A percentile compares a stretch with the other conserved stretches of the same genome.
Evolutionary conservation across 352 stramenopile species (phyloP).

Genomic region (Globisporangium nagaii): DNA sequence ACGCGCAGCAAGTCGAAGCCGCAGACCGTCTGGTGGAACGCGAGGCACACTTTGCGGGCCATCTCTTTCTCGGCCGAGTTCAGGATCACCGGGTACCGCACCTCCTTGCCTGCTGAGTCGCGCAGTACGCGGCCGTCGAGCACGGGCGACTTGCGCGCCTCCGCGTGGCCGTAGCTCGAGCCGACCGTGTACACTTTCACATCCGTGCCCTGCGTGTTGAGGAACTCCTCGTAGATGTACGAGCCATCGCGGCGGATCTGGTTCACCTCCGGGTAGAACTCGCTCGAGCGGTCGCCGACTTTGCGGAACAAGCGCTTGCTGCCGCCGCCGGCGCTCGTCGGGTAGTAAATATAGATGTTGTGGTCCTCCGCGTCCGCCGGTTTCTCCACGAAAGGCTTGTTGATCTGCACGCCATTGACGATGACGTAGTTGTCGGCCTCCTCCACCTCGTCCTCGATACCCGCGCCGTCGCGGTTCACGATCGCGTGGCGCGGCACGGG

Average conservation of each 20-base stretch:
- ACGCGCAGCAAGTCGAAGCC: constrained; percentile 98
- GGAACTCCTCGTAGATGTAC: constrained; percentile 98
- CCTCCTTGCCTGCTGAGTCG: constrained; percentile 97
- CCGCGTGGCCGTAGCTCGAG: constrained; percentile 97
- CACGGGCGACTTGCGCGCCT: constrained; percentile 97
- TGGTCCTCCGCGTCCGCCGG: constrained; percentile 99
- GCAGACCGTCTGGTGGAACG: constrained; percentile 99
- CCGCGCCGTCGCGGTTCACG: constrained; percentile 90
- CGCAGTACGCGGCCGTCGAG: constrained; percentile 94
- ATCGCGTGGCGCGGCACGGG: constrained; percentile 95
- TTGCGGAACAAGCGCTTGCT: constrained; percentile 99
- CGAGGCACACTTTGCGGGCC: constrained; percentile 89
- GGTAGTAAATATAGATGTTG: constrained; percentile 99
- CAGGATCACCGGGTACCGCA: constrained; percentile 98
- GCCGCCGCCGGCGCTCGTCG: constrained; percentile 94
- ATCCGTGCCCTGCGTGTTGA: constrained; percentile 99
- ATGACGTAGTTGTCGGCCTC: constrained; percentile 82
- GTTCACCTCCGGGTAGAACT: constrained; percentile 98
- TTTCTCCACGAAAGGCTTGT: constrained; percentile 99
- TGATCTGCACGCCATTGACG: constrained; percentile 94
- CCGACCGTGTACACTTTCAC: constrained; percentile 99
- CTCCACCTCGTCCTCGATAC: constrained; percentile 55
- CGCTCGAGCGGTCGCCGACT: constrained; percentile 88
- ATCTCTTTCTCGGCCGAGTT: constrained; percentile 99
- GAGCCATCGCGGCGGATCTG: constrained; percentile 92